These are phyloP conservation scores for Astragalus membranaceus DNA, from an alignment of 306 rosid genomes.

Conservation along the genomic window DNA sequence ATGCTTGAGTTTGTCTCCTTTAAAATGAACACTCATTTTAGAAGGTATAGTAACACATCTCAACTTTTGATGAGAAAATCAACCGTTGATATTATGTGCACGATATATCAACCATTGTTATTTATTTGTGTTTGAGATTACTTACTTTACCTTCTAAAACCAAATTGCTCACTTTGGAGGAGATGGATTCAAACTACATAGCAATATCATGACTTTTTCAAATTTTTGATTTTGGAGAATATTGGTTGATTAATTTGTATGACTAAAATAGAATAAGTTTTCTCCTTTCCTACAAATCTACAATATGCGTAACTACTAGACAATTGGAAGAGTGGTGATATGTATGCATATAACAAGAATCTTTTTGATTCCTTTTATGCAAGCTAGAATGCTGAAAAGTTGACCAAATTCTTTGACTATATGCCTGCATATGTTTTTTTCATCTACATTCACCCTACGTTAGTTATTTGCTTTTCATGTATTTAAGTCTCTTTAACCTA, in stretches of 20 bases:
- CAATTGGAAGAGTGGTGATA: neutral
- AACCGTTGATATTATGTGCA: neutral
- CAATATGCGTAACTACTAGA: neutral
- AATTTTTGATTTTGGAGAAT: slow-evolving; percentile 2
- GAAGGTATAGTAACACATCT: neutral
- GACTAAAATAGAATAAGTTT: neutral
- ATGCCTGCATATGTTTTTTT: neutral
- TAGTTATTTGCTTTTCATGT: neutral
- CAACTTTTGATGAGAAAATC: neutral
- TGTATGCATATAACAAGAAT: slow-evolving; percentile 5
- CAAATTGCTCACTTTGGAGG: neutral
- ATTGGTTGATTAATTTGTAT: neutral
- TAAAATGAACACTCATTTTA: neutral
- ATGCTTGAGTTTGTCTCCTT: neutral
- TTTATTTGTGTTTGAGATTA: neutral
- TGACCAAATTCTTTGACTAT: neutral
- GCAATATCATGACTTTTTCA: neutral
- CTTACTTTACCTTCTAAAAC: neutral
- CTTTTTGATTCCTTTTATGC: neutral
- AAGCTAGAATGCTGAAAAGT: slow-evolving; percentile 1
- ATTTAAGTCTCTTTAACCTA: neutral
- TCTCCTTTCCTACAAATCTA: neutral
- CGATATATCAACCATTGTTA: neutral
- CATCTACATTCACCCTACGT: neutral
- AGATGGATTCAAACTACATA: neutral